Conservation (phyloP, 495 filamentous ascomycete species). For the Cladorrhinum samala region DNA sequence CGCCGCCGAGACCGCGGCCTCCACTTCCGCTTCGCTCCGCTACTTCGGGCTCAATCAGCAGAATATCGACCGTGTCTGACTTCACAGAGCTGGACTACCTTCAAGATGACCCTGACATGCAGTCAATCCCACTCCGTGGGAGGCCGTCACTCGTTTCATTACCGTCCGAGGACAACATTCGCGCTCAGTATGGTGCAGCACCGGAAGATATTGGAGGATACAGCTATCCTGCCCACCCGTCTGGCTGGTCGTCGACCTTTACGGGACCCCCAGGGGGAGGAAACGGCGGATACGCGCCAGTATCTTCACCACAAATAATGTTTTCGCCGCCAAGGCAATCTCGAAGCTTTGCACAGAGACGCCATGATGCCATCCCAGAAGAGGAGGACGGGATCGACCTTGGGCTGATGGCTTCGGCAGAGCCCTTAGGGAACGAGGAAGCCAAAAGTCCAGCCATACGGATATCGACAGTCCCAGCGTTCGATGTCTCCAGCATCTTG, state of each 20-base stretch:
- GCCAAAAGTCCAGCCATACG: conserved; percentile 9
- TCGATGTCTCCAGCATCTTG: conserved; percentile 35
- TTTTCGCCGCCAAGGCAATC: conserved; percentile 10
- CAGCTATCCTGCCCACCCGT: conserved; percentile 5
- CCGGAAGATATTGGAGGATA: conserved; percentile 5
- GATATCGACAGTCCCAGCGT: conserved; percentile 11
- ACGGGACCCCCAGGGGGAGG: conserved; percentile 13
- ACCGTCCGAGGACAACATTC: conserved; percentile 26
- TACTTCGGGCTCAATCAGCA: conserved; percentile 33
- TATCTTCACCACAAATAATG: conserved; percentile 8
- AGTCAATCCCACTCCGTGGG: conserved; percentile 19
- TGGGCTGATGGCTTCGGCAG: conserved; percentile 33
- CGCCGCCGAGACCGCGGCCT: conserved; percentile 16
- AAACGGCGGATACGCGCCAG: conserved; percentile 30
- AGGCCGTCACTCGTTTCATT: conserved; percentile 39
- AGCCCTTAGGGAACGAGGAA: conserved; percentile 19
- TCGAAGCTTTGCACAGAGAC: conserved; percentile 15
- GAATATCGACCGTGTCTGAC: conserved; percentile 41
- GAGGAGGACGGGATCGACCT: conserved; percentile 40
- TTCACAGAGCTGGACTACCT: conserved; percentile 27
- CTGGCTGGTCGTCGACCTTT: conserved; percentile 12
- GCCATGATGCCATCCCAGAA: conserved; percentile 37
- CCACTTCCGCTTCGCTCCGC: conserved; percentile 16
- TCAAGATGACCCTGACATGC: conserved; percentile 13
- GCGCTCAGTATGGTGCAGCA: background rate